Evolutionary conservation across 192 early-diverging fungal genomes (phyloP), one percentile per base, ranked within the genome.

Genomic region (Allomyces javanicus): DNA sequence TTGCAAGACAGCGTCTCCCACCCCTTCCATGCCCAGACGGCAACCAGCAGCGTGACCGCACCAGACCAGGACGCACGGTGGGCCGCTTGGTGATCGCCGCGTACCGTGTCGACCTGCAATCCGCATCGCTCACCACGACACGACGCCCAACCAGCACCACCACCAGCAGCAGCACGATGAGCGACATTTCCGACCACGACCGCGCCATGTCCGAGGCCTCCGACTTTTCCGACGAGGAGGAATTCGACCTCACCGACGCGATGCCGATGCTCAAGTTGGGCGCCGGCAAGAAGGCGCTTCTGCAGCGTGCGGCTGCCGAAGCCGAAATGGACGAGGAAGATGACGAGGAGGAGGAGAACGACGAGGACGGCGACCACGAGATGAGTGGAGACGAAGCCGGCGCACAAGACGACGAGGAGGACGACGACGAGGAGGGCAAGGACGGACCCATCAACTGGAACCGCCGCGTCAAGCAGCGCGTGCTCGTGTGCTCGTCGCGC

Each of bases 401-500:
- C 27, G 72, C 66, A 3, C 40, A 68, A 50, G 66, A 64, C 33
- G 67, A 71, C 21, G 66, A 70, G 3, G 65, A 23, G 22, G 44
- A 44, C 5, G 68, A 40, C 27, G 65, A 26, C 61, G 64, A 44
- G n/a, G 44, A 72, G 67, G 25, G n/a, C 22, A 63, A 67, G 50
- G 64, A 65, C 58, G 65, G 33, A 17, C 40, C 22, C 19, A 27
- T 55, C 14, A 64, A 63, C 40, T 64, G 65, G 27, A 66, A 61
- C 58, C 45, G 64, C 64, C 44, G 61, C 64, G 93, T 93, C 76
- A 94, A 91, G 73, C 92, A 98, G 73, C 78, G 93, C 50, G 88
- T 96, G 19, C 77, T 98, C 61, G 69, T 91, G 62, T 77, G 96
- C 25, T 87, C 90, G 63, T 93, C 92, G 44, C 81, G 95, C 25